Percentiles rank a stretch among this genome's conserved stretches.
Evolutionary conservation across 169 alveolate species (phyloP).

Genomic region (Eimeria falciformis): DNA sequence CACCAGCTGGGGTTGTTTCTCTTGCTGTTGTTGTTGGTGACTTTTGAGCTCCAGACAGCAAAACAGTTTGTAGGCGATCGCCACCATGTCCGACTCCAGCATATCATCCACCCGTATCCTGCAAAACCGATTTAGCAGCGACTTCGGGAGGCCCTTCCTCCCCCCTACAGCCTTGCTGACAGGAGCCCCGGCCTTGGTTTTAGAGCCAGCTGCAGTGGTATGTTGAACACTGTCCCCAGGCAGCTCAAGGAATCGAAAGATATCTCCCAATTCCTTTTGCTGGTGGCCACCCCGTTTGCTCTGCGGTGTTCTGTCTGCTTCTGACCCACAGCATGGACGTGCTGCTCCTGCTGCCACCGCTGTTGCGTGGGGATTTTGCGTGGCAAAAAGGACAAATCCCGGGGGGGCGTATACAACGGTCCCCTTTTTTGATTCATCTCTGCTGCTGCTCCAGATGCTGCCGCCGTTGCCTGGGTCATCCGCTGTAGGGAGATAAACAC

Average conservation of each 20-base stretch:
- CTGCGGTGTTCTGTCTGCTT: not conserved
- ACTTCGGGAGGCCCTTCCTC: conserved; percentile 98
- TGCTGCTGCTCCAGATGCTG: not conserved
- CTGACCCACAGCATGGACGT: too few species aligned
- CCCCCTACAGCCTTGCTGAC: conserved; percentile 91
- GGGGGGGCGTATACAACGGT: conserved; percentile 94
- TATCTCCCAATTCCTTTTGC: not conserved
- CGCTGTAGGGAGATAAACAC: conserved; percentile 90
- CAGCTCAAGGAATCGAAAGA: not conserved
- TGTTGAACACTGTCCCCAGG: not conserved
- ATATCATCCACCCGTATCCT: conserved; percentile 89
- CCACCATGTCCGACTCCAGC: conserved; percentile 61
- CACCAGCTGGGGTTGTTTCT: not conserved
- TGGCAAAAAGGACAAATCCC: conserved; percentile 98
- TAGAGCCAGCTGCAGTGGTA: not conserved
- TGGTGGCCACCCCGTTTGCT: not conserved
- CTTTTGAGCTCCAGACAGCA: conserved; percentile 6
- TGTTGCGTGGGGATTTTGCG: conserved; percentile 95
- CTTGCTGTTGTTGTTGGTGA: conserved; percentile 31
- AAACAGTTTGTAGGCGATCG: conserved; percentile 66
- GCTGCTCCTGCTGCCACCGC: not conserved
- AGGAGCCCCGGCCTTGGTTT: not conserved
- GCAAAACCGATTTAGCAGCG: conserved; percentile 98
- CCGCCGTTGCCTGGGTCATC: conserved; percentile 87
- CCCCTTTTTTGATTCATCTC: conserved; percentile 81